A percentile compares a stretch with the other conserved stretches of the same genome.
Conservation (phyloP, 176 grass and related monocot species). For the Tuctoria greenei region DNA sequence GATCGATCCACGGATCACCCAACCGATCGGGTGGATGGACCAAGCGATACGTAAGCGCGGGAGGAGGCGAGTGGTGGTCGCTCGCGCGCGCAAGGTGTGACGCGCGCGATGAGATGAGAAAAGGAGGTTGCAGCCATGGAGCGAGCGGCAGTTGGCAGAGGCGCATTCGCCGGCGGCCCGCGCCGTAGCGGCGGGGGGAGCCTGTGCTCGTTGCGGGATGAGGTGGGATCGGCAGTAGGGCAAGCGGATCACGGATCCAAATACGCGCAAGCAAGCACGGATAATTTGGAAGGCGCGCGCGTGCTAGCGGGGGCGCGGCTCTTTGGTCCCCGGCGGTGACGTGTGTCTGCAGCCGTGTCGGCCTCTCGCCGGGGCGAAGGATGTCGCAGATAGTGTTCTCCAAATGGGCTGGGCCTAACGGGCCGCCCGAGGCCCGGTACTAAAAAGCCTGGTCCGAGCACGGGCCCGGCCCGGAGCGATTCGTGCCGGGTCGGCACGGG, state of each 20-base stretch:
- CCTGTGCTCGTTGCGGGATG: neutral
- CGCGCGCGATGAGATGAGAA: neutral
- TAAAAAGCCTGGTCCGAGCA: too few species aligned
- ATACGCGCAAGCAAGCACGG: too few species aligned
- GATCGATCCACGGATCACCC: neutral
- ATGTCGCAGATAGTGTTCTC: too few species aligned
- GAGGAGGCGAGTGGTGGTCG: neutral
- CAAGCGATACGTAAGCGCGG: neutral
- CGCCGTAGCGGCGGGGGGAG: neutral
- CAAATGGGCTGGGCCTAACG: too few species aligned
- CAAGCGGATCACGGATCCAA: conserved; percentile 9
- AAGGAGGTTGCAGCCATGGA: neutral
- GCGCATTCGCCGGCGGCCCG: neutral
- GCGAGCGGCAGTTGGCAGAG: neutral
- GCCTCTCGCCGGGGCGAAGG: neutral
- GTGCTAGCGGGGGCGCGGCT: neutral
- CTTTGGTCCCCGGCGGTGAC: neutral
- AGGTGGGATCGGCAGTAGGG: neutral
- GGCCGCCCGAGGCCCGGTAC: too few species aligned
- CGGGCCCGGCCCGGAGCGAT: too few species aligned
- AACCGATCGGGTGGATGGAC: neutral
- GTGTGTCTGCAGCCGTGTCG: conserved; percentile 21
- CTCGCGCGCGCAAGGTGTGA: neutral
- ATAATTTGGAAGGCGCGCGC: conserved; percentile 22
- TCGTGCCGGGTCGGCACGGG: too few species aligned